A percentile compares a stretch with the other conserved stretches of the same genome.
Conservation (phyloP, 495 filamentous ascomycete genomes). For the Aspergillus mulundensis region DNA sequence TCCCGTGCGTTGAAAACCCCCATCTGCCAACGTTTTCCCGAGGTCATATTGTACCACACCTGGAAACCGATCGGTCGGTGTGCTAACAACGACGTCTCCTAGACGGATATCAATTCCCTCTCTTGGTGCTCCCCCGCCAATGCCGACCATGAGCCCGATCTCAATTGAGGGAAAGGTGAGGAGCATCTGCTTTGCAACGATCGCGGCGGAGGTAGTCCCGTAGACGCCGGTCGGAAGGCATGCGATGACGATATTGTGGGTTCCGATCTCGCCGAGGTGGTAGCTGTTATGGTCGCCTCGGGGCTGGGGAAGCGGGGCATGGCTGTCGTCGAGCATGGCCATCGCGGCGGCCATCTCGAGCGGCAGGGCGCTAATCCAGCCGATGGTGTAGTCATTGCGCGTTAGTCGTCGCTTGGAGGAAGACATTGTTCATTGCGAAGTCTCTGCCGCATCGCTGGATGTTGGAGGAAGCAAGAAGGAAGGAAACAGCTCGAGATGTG, state of each 20-base stretch:
- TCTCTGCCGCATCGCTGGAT: neutral
- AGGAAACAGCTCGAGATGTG: neutral
- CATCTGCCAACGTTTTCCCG: neutral
- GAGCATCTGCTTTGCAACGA: neutral
- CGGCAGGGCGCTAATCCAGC: slow-evolving; percentile 5
- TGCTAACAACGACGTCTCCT: slow-evolving; percentile 36
- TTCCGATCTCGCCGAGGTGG: slow-evolving; percentile 24
- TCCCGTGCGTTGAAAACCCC: neutral
- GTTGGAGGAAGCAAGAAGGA: neutral
- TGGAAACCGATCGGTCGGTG: slow-evolving; percentile 9
- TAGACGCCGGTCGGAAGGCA: slow-evolving; percentile 6
- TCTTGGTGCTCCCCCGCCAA: slow-evolving; percentile 32
- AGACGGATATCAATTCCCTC: slow-evolving; percentile 26
- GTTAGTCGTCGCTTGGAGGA: neutral
- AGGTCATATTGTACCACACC: slow-evolving; percentile 36
- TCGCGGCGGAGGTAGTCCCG: neutral
- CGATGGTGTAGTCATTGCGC: neutral
- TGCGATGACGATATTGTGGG: slow-evolving; percentile 34
- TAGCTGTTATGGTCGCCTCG: slow-evolving; percentile 23
- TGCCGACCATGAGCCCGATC: neutral
- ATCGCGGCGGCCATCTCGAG: slow-evolving; percentile 4
- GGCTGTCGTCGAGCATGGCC: slow-evolving; percentile 3
- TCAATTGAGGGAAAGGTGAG: neutral
- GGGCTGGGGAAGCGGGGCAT: neutral
- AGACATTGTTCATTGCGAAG: neutral